Evolutionary conservation across 306 rosid genomes (phyloP), one percentile per base, ranked within the genome.

Genomic region (Cucurbita argyrosperma): DNA sequence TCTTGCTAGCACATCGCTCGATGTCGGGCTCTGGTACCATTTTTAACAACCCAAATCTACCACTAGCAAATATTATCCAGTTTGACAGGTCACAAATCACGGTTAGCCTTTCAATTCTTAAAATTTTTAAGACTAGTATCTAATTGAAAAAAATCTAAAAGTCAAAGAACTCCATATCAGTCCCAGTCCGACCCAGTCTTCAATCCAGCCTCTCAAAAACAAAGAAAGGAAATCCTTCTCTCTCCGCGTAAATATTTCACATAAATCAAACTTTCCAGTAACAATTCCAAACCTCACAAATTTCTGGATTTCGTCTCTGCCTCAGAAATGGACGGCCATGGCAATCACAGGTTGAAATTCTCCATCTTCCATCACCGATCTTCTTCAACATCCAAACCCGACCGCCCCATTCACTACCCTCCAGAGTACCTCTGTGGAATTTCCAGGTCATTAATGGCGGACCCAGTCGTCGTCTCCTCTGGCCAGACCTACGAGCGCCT

Each of bases 401-500:
- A 65, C 6, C 66, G 67, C 54, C 52, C 52, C 0, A 74, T 71
- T 50, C 83, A 76, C 0, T 84, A 90, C 12, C 96, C 91, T 0
- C 78, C 81, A 21, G 99, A 95, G 51, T 86, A 87, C 58, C 26
- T 85, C 3, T 95, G 99, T 77, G 89, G 87, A 0, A 84, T 95
- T 71, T 78, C 92, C n/a, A 84, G 87, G 0, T 76, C 82, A 0
- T 62, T 95, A 70, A 91, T 95, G 97, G 88, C 88, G 39, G 97
- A 95, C 89, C 99, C 97, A 3, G 97, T 95, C 7, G 87, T 95
- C 15, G 92, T 91, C 18, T 26, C 96, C 39, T 89, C 99, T 6
- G 97, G 97, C 8, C 97, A 95, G 60, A 90, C 99, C 23, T 95
- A 88, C 76, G 99, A 95, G 67, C 91, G 99, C 10, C 49, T 86